These are phyloP conservation scores for Fusarium tuaranense DNA, from an alignment of 2,329 filamentous ascomycete genomes.

Conservation along the genomic window DNA sequence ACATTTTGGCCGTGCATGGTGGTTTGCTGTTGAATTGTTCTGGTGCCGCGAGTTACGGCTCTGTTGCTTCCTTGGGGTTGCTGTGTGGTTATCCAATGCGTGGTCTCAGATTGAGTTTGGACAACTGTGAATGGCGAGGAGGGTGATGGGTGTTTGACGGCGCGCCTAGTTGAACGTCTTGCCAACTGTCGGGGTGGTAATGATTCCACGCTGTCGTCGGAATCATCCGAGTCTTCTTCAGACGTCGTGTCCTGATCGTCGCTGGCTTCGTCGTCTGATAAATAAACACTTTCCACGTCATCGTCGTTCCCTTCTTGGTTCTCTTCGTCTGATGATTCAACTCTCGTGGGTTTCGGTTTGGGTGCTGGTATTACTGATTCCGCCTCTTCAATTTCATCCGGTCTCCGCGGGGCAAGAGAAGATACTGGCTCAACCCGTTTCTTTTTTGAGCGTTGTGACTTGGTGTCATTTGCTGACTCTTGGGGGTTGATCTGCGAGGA, in stretches of 20 bases:
- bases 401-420: slow-evolving; percentile 10
- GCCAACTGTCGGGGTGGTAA: slow-evolving; percentile 24
- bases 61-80: slow-evolving; percentile 17
- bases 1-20: slow-evolving; percentile 33
- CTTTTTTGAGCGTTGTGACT: slow-evolving; percentile 5
- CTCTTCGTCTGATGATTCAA: slow-evolving; percentile 24
- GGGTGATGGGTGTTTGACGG: slow-evolving; percentile 5
- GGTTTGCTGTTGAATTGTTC: slow-evolving; percentile 34
- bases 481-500: slow-evolving; percentile 10
- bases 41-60: slow-evolving; percentile 31
- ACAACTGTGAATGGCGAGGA: slow-evolving; percentile 25
- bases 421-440: slow-evolving; percentile 1
- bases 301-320: neutral
- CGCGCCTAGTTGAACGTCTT: slow-evolving; percentile 17
- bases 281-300: slow-evolving; percentile 36
- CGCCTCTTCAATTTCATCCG: slow-evolving; percentile 36
- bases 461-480: slow-evolving; percentile 4
- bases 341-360: slow-evolving; percentile 12
- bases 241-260: slow-evolving; percentile 23
- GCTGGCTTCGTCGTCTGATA: slow-evolving; percentile 30
- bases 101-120: slow-evolving; percentile 37
- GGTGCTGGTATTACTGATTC: slow-evolving; percentile 16
- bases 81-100: slow-evolving; percentile 38
- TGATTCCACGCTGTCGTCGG: slow-evolving; percentile 25
- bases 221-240: slow-evolving; percentile 29